A percentile compares a stretch with the other conserved stretches of the same genome.
phyloP scores from a whole-genome alignment of 305 asterid species.

The Fraxinus angustifolia region DNA sequence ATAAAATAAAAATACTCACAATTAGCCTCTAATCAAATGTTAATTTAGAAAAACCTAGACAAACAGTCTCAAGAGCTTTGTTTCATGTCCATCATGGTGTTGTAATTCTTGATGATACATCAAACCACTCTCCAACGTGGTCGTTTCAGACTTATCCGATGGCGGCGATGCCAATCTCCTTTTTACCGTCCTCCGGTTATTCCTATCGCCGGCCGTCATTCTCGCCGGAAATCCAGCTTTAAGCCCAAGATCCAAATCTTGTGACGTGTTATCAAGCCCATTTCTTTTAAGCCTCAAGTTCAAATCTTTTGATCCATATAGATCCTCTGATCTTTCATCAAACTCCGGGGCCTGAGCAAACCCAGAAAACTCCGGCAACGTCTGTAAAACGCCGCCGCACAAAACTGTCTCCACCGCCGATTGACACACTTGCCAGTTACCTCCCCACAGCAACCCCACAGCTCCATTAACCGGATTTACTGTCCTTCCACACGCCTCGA shows the following conservation, averaged over 20 bases:
- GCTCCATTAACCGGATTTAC: conserved; percentile 74
- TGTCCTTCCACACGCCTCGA: conserved; percentile 72
- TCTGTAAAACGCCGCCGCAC: conserved; percentile 46
- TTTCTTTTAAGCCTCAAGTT: conserved; percentile 22
- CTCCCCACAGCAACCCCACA: conserved; percentile 57
- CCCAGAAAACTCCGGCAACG: conserved; percentile 31
- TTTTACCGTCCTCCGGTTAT: conserved; percentile 25
- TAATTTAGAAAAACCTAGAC: conserved; percentile 8
- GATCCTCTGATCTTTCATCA: conserved; percentile 7
- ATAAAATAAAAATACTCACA: neutral
- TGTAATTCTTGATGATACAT: conserved; percentile 20
- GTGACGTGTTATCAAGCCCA: conserved; percentile 16
- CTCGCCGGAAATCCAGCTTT: conserved; percentile 26
- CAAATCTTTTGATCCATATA: conserved; percentile 26
- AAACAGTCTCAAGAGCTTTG: conserved; percentile 44
- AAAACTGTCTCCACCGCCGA: conserved; percentile 73
- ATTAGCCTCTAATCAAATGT: neutral
- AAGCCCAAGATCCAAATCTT: conserved; percentile 31
- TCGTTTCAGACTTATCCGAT: conserved; percentile 52
- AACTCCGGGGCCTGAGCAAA: neutral
- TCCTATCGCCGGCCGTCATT: conserved; percentile 29
- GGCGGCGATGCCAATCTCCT: conserved; percentile 44
- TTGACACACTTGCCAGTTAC: conserved; percentile 71
- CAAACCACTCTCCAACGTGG: conserved; percentile 48
- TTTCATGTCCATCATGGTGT: conserved; percentile 23